Base-by-base conservation (phyloP, 176 grass and related monocot species). In the Rhynchospora tenuis region DNA sequence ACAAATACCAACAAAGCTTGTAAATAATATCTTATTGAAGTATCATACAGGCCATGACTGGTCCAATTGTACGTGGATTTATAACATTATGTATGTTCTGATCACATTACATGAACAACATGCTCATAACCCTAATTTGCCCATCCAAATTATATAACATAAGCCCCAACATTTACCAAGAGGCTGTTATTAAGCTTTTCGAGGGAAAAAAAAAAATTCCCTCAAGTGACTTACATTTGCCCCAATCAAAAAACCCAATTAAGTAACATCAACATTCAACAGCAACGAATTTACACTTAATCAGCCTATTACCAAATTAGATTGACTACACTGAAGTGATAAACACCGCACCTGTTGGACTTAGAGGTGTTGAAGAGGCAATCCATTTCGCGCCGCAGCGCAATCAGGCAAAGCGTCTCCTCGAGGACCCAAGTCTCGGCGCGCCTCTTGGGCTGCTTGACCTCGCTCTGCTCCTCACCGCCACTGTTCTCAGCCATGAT, bases 391-490 rank as follows among this genome's bases (percentile, higher is more conserved):
- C 91, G 70, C 22, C 93, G 89, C 60, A 95, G 83, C 51, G 87
- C 85, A 82, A 99, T 93, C 70, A 99, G 92, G 83, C 93, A 73
- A 47, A 89, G 88, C 50, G 91, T 99, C 83, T 99, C 97, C 31
- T 99, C 97, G 54, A 91, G 93, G 46, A 93, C 86, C 97, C 97
- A 99, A 5, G 93, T 93, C 97, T 99, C 97, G 59, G 93, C 96
- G 54, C 96, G 93, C 89, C 90, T 99, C 96, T 99, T 99, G 20
- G 93, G 83, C 65, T 81, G 82, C 79, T 59, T 67, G 42, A 86
- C 15, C 85, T 79, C 59, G 83, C 84, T 16, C 13, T 86, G 89
- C 85, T 91, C 89, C 84, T 89, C 90, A 12, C 83, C 85, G 50
- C 85, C 87, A 65, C 83, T 88, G 82, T 92, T 91, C 82, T 99